phyloP scores from a whole-genome alignment of 2,329 filamentous ascomycete species.

The Monosporascus sp. region DNA sequence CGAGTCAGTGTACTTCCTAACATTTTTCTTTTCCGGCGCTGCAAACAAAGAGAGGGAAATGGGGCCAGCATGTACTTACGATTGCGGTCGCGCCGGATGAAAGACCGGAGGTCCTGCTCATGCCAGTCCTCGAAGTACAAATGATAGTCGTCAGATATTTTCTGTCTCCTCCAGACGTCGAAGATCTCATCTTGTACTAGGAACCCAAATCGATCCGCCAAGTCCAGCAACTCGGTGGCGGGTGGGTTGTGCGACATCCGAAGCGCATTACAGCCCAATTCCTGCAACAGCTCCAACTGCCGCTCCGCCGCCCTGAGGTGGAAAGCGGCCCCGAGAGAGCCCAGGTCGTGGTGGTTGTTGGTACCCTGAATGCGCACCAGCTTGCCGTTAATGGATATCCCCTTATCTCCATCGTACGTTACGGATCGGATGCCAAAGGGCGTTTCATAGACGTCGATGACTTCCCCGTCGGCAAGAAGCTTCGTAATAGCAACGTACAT shows the following conservation, averaged over 20 bases:
- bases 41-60: neutral
- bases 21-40: neutral
- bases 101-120: conserved; percentile 44
- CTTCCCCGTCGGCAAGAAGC: conserved; percentile 20
- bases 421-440: conserved; percentile 44
- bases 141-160: conserved; percentile 45
- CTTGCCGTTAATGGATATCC: conserved; percentile 42
- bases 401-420: conserved; percentile 32
- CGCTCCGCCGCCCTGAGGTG: conserved; percentile 42
- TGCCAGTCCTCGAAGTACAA: conserved; percentile 48
- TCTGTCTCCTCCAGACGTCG: conserved; percentile 42
- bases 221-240: conserved; percentile 42
- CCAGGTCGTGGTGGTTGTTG: conserved; percentile 47
- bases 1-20: neutral
- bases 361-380: conserved; percentile 39
- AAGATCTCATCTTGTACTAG: conserved; percentile 50
- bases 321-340: conserved; percentile 45
- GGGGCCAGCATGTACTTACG: conserved; percentile 14
- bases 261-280: conserved; percentile 45
- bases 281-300: conserved; percentile 43
- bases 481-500: conserved; percentile 42
- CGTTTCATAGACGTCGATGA: conserved; percentile 43
- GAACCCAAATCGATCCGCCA: conserved; percentile 45
- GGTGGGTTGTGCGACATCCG: conserved; percentile 50
- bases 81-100: conserved; percentile 48